These are phyloP conservation scores for Raffaelea ambrosiae DNA, from an alignment of 2,329 filamentous ascomycete genomes.

Conservation along the genomic window DNA sequence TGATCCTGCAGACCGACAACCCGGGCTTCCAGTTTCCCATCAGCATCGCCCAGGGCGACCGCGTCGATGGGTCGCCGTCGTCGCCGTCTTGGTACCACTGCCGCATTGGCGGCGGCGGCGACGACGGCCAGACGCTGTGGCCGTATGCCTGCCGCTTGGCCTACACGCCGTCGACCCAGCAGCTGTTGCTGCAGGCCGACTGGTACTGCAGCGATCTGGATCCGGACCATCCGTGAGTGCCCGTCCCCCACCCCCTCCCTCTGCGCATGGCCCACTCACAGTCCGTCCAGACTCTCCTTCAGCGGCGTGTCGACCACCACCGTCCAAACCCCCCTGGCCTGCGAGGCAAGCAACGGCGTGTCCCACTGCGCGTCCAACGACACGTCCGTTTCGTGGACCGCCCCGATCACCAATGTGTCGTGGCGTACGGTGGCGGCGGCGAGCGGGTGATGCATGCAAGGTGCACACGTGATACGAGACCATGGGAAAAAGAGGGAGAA, in stretches of 20 bases:
- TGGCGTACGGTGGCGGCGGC: constrained; percentile 4
- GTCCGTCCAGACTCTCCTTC: constrained; percentile 11
- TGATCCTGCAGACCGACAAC: constrained; percentile 10
- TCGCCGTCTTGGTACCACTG: constrained; percentile 14
- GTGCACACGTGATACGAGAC: too few relatives aligned
- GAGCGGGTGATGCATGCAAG: too few relatives aligned
- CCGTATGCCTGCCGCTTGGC: constrained; percentile 2
- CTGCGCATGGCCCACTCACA: too few relatives aligned
- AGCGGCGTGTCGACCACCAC: constrained; percentile 11
- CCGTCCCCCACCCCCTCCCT: neutral
- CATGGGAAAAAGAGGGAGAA: too few relatives aligned
- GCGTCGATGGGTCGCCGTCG: neutral
- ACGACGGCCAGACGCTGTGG: constrained; percentile 10
- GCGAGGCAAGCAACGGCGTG: constrained; percentile 2
- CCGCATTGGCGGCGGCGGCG: constrained; percentile 7
- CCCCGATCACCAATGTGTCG: constrained; percentile 4
- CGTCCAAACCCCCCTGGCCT: constrained; percentile 8
- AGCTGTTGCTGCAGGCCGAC: constrained; percentile 10
- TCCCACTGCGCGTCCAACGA: constrained; percentile 7
- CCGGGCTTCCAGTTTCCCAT: constrained; percentile 13
- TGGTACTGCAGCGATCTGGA: constrained; percentile 16
- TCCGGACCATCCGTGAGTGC: constrained; percentile 11
- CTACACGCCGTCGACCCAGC: constrained; percentile 5
- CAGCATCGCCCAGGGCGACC: constrained; percentile 7
- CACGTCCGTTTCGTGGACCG: constrained; percentile 6